Conservation (phyloP, 2,329 filamentous ascomycete genomes). For the Periconia sp. region DNA sequence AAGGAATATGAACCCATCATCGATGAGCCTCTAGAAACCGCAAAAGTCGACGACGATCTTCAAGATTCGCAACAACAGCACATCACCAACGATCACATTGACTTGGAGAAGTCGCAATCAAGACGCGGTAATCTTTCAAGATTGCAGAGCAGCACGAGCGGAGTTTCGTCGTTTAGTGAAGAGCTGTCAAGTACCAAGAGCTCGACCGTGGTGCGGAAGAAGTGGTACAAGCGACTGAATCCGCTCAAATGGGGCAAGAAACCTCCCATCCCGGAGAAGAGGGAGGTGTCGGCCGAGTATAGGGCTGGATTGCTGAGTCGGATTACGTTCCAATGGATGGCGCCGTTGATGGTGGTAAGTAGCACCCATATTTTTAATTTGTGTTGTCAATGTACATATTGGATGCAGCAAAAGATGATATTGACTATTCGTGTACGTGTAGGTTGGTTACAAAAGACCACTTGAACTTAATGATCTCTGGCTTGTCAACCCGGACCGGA, state of each 20-base stretch:
- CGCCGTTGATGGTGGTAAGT: slow-evolving; percentile 68
- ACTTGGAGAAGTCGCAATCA: slow-evolving; percentile 6
- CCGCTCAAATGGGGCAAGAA: slow-evolving; percentile 51
- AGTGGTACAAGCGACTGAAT: slow-evolving; percentile 63
- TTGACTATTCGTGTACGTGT: slow-evolving; percentile 1
- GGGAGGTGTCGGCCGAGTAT: slow-evolving; percentile 67
- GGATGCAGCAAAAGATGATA: background rate
- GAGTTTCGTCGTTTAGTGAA: slow-evolving; percentile 32
- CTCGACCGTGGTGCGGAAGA: slow-evolving; percentile 39
- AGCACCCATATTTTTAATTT: background rate
- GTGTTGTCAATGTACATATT: slow-evolving; percentile 1
- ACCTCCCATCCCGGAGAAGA: slow-evolving; percentile 59
- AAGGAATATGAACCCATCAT: slow-evolving; percentile 45
- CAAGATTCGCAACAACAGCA: slow-evolving; percentile 15
- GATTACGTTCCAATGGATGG: slow-evolving; percentile 88
- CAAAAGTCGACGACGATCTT: slow-evolving; percentile 39
- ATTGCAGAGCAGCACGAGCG: slow-evolving; percentile 30
- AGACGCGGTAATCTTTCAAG: slow-evolving; percentile 24
- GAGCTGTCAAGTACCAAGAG: slow-evolving; percentile 29
- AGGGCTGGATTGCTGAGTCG: slow-evolving; percentile 72
- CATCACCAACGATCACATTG: slow-evolving; percentile 3
- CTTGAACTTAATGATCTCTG: slow-evolving; percentile 86
- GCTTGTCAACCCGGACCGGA: slow-evolving; percentile 79
- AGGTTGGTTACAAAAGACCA: slow-evolving; percentile 82
- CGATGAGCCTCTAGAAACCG: slow-evolving; percentile 40